Conservation (phyloP, 1,139 yeast species). For the Magnusiomyces suaveolens region DNA sequence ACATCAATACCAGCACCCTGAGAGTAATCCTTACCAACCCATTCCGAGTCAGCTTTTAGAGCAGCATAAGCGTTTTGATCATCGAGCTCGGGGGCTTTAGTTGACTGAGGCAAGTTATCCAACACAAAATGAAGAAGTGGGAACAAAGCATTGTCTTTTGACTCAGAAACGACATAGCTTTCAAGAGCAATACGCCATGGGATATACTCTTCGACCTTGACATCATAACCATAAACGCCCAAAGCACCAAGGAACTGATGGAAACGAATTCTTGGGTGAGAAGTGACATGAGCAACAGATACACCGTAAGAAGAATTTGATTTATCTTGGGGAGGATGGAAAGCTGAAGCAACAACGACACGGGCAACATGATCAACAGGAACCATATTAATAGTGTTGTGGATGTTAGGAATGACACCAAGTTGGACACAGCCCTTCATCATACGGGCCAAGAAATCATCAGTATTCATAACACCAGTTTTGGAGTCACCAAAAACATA, state of each 20-base stretch:
- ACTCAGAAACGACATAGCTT: conserved; percentile 57
- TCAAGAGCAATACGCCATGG: conserved; percentile 74
- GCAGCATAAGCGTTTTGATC: conserved; percentile 67
- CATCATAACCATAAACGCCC: conserved; percentile 60
- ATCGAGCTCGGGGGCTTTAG: conserved; percentile 92
- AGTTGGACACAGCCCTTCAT: conserved; percentile 88
- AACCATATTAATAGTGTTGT: conserved; percentile 86
- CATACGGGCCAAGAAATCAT: conserved; percentile 89
- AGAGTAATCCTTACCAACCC: conserved; percentile 59
- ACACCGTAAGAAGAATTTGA: conserved; percentile 34
- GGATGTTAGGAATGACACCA: conserved; percentile 75
- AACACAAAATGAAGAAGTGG: conserved; percentile 90
- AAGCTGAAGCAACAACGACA: conserved; percentile 72
- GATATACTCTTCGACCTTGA: conserved; percentile 54
- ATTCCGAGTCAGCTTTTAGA: conserved; percentile 47
- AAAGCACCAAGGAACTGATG: conserved; percentile 62
- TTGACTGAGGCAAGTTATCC: conserved; percentile 80
- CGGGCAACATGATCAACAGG: conserved; percentile 98
- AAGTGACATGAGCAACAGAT: conserved; percentile 90
- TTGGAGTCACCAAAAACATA: conserved; percentile 80
- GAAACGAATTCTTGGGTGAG: conserved; percentile 83
- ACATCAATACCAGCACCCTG: conserved; percentile 64
- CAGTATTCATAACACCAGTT: conserved; percentile 87
- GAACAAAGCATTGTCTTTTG: conserved; percentile 75
- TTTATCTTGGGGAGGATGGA: conserved; percentile 51